Conservation (phyloP, 2,329 filamentous ascomycete species). For the Ramularia endophylla region DNA sequence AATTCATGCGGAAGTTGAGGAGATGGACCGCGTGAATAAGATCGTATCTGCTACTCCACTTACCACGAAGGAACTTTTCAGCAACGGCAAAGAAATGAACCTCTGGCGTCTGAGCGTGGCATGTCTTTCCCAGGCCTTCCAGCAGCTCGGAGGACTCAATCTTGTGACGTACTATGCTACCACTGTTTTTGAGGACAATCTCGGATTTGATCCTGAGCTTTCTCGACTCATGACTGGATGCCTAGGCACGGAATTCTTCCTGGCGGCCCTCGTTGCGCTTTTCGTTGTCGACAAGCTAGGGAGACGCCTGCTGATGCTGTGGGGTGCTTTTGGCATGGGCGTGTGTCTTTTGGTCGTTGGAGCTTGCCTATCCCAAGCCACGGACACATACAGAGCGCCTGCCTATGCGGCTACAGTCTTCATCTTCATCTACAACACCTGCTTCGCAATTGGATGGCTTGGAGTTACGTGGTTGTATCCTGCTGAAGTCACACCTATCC, state of each 20-base stretch:
- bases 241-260: constrained; percentile 32
- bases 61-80: constrained; percentile 28
- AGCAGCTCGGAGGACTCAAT: constrained; percentile 29
- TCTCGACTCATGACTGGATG: constrained; percentile 20
- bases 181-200: constrained; percentile 47
- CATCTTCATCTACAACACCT: constrained; percentile 63
- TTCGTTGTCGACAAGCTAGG: constrained; percentile 46
- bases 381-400: constrained; percentile 14
- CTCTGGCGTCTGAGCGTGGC: constrained; percentile 40
- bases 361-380: constrained; percentile 18
- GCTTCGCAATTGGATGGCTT: constrained; percentile 54
- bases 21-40: constrained; percentile 28
- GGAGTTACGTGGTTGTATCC: constrained; percentile 23
- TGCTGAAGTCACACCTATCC: constrained; percentile 31
- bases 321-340: constrained; percentile 47
- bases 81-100: constrained; percentile 39
- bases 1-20: constrained; percentile 24
- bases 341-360: constrained; percentile 28
- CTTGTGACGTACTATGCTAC: constrained; percentile 34
- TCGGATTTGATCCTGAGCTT: constrained; percentile 34
- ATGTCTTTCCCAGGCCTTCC: constrained; percentile 42
- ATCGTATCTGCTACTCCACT: constrained; percentile 32
- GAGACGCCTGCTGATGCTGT: constrained; percentile 64
- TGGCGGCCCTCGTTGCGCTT: constrained; percentile 45
- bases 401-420: constrained; percentile 48